Conservation (phyloP, 1,284 basidiomycete genomes). For the Pseudozyma sp. region DNA sequence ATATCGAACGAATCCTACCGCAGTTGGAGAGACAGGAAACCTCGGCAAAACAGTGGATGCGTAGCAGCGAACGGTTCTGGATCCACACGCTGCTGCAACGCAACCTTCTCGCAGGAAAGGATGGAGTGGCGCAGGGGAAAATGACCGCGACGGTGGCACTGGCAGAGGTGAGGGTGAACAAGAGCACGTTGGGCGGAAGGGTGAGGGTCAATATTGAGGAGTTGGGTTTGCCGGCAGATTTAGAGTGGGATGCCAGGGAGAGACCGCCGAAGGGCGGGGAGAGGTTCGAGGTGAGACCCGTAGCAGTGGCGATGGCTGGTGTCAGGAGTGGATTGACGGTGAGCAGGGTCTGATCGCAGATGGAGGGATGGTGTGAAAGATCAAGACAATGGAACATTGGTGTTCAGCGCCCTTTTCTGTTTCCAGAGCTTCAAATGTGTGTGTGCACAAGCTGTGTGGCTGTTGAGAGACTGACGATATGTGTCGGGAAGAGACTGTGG, state of each 20-base stretch:
- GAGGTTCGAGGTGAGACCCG: constrained; percentile 21
- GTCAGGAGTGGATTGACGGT: constrained; percentile 31
- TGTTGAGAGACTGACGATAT: too few species aligned
- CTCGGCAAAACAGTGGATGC: constrained; percentile 36
- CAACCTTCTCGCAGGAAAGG: constrained; percentile 9
- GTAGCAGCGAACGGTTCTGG: constrained; percentile 46
- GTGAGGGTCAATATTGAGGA: constrained; percentile 43
- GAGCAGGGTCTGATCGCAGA: constrained; percentile 11
- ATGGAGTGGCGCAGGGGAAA: background rate
- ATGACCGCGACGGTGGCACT: constrained; percentile 36
- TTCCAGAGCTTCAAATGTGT: too few species aligned
- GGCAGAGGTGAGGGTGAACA: constrained; percentile 39
- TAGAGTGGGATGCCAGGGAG: constrained; percentile 32
- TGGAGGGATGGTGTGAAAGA: too few species aligned
- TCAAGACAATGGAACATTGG: too few species aligned
- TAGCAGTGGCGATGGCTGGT: constrained; percentile 32
- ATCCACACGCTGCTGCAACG: constrained; percentile 28
- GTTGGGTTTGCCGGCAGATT: constrained; percentile 38
- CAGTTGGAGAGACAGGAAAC: constrained; percentile 52
- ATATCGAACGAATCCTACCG: constrained; percentile 28
- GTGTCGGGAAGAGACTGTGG: too few species aligned
- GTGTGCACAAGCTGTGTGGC: too few species aligned
- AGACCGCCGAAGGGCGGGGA: constrained; percentile 15
- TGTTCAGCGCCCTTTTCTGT: background rate
- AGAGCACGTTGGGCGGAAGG: constrained; percentile 15